Base-by-base conservation (phyloP, 768 basidiomycete genomes). In the Termitomyces sp. region DNA sequence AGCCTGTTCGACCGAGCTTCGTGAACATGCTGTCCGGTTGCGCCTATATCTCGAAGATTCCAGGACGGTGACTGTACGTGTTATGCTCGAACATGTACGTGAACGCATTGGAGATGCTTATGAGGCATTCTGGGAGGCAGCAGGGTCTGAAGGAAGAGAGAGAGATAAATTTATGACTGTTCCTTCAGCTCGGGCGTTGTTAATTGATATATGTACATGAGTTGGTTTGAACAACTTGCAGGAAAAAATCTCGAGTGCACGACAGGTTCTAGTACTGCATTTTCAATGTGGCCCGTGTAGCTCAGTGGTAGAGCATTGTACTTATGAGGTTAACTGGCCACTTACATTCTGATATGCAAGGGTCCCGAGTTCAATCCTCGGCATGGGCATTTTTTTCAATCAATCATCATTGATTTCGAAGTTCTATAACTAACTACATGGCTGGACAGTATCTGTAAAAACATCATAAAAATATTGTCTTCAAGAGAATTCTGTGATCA, bases 11-110 rank as follows among this genome's bases (percentile, higher is more conserved):
- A 72, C 77, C 3, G 81, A 84, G 58, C 70, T 87, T 21, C 78
- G 78, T 30, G 71, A 77, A 3, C 73, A 69, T n/a, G 77, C 87
- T 17, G 75, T 68, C 11, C 77, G 84, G 53, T 69, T 97, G 65
- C 74, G 79, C 63, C 62, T 91, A 55, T 98, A 95, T 67, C 77
- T 99, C 8, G 85, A 87, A 62, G 89, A 94, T 62, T 81, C 83
- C 54, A 75, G 85, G 55, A 93, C 93, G 5, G 87, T 89, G 32
- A 93, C 93, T 6, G 88, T 88, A 32, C 74, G 74, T 2, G 87
- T 98, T 8, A 73, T 98, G 51, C 69, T 97, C 28, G 79, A 80
- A 30, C 93, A 94, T 59, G 77, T 90, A 24, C 76, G 84, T 67
- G 89, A 88, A 44, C 81, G 84, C 32, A 78, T 97, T 17, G 78